These are phyloP conservation scores for Termitomyces sp. DNA, from an alignment of 768 basidiomycete species.

Conservation along the genomic window DNA sequence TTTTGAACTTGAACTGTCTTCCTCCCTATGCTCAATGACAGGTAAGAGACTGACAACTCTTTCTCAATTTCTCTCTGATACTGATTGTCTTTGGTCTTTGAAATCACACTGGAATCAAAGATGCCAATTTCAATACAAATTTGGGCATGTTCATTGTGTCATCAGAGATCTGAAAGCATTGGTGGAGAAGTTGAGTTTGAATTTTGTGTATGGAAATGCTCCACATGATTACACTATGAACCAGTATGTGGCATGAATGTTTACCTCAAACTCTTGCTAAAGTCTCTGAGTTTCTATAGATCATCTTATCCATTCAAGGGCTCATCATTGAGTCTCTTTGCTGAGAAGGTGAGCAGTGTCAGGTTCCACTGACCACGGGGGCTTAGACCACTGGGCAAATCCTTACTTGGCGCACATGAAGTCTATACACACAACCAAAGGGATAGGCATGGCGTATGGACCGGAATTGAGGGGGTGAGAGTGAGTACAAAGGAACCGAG, in stretches of 20 bases:
- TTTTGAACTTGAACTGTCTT: too few species aligned
- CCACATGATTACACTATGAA: constrained; percentile 70
- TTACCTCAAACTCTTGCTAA: neutral
- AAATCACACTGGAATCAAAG: constrained; percentile 54
- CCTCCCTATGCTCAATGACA: too few species aligned
- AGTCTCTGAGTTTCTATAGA: constrained; percentile 24
- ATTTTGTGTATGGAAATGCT: constrained; percentile 58
- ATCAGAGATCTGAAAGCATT: constrained; percentile 47
- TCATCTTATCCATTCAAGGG: constrained; percentile 55
- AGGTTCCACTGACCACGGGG: too few species aligned
- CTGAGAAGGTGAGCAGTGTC: constrained; percentile 34
- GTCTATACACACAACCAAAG: too few species aligned
- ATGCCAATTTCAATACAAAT: constrained; percentile 55
- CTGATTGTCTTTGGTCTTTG: too few species aligned
- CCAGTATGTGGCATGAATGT: constrained; percentile 32
- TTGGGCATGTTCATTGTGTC: constrained; percentile 49
- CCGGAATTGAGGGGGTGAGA: too few species aligned
- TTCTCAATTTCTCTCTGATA: too few species aligned
- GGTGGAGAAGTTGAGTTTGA: constrained; percentile 54
- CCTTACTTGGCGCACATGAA: too few species aligned
- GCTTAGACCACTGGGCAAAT: too few species aligned
- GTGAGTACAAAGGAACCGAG: too few species aligned
- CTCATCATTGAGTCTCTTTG: constrained; percentile 55
- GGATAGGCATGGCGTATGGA: too few species aligned
- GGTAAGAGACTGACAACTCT: too few species aligned